phyloP scores from a whole-genome alignment of 1,284 basidiomycete species.

The Puccinia horiana region DNA sequence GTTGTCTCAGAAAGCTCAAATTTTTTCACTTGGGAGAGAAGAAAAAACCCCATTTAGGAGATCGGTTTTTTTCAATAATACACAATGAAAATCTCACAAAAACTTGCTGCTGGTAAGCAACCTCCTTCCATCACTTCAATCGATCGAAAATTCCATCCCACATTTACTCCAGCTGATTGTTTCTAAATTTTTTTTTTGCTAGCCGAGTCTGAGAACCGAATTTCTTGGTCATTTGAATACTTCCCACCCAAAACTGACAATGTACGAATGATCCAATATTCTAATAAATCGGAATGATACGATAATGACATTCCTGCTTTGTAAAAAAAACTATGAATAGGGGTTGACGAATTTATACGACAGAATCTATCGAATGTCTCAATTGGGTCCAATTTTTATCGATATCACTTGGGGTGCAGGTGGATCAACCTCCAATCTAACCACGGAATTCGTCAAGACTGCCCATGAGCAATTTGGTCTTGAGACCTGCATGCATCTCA shows the following conservation, averaged over 20 bases:
- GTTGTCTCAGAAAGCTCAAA: neutral
- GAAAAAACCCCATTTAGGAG: too few species aligned
- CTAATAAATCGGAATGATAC: neutral
- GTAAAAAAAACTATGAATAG: conserved; percentile 58
- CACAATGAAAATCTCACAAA: conserved; percentile 48
- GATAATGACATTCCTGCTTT: too few species aligned
- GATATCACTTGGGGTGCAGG: conserved; percentile 99
- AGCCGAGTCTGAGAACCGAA: conserved; percentile 66
- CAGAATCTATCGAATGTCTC: conserved; percentile 73
- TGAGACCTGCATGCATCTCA: conserved; percentile 89
- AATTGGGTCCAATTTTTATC: conserved; percentile 90
- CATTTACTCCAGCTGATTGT: neutral
- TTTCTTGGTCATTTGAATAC: conserved; percentile 95
- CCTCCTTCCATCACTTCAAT: neutral
- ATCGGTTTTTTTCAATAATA: neutral
- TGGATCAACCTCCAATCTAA: conserved; percentile 70
- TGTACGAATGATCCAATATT: conserved; percentile 59
- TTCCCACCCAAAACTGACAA: conserved; percentile 92
- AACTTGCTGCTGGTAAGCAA: conserved; percentile 41
- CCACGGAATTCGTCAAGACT: conserved; percentile 81
- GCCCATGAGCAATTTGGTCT: conserved; percentile 79
- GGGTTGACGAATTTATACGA: conserved; percentile 82
- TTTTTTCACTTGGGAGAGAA: too few species aligned
- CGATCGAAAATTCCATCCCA: neutral
- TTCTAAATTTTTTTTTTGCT: conserved; percentile 9